phyloP scores from a whole-genome alignment of 2,329 filamentous ascomycete genomes.

The Aphanocladium album region DNA sequence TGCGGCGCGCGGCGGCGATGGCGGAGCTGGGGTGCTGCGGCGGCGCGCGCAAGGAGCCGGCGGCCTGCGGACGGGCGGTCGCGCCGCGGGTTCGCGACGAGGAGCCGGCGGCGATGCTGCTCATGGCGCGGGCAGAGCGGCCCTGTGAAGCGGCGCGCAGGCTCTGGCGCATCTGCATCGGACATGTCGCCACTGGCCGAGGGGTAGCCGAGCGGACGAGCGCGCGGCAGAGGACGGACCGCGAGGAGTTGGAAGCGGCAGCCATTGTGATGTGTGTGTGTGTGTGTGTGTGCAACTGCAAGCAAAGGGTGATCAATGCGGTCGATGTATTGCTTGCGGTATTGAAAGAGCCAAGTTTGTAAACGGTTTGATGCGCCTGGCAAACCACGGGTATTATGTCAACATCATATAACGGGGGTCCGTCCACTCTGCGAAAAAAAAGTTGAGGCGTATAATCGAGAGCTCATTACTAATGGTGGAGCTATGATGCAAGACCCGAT shows the following conservation, averaged over 20 bases:
- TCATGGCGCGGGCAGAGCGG: not conserved
- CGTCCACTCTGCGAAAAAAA: not conserved
- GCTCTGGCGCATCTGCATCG: conserved; percentile 14
- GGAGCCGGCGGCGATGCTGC: conserved; percentile 1
- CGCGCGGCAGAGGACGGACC: conserved; percentile 3
- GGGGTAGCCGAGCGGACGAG: conserved; percentile 13
- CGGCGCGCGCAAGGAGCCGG: conserved; percentile 13
- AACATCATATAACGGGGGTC: not conserved
- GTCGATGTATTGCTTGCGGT: not conserved
- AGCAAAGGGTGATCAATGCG: not conserved
- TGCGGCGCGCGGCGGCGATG: conserved; percentile 40
- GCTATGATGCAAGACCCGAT: conserved; percentile 23
- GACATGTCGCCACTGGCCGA: conserved; percentile 13
- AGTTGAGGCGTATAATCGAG: conserved; percentile 9
- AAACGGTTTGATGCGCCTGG: not conserved
- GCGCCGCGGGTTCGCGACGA: not conserved
- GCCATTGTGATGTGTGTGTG: conserved; percentile 3
- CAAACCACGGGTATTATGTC: not conserved
- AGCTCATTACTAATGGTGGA: conserved; percentile 28
- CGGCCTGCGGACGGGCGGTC: conserved; percentile 12
- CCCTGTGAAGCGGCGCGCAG: not conserved
- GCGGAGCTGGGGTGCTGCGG: conserved; percentile 19
- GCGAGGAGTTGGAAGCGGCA: conserved; percentile 2
- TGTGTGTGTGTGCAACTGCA: not conserved
- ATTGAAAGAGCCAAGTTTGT: not conserved